These are phyloP conservation scores for Ilyonectria mors-panacis DNA, from an alignment of 2,329 filamentous ascomycete species.

Conservation along the genomic window DNA sequence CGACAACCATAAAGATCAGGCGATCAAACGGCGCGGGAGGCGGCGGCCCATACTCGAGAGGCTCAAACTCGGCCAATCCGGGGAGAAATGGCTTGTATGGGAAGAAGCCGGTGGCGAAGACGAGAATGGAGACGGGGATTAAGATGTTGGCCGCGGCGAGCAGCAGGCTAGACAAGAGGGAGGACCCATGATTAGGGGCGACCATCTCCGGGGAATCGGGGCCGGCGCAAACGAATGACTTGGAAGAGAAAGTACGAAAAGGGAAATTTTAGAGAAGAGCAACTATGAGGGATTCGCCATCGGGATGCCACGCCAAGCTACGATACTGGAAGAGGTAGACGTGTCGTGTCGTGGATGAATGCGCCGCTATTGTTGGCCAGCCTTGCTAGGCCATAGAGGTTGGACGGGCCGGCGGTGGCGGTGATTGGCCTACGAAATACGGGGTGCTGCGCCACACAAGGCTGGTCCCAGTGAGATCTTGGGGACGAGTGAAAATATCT, in stretches of 20 bases:
- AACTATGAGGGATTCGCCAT: constrained; percentile 39
- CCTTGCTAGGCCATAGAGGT: constrained; percentile 46
- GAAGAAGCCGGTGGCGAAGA: constrained; percentile 94
- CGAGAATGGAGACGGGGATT: constrained; percentile 79
- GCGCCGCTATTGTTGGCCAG: constrained; percentile 35
- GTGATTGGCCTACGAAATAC: constrained; percentile 36
- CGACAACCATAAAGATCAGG: constrained; percentile 97
- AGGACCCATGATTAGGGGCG: constrained; percentile 45
- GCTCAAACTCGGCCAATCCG: constrained; percentile 81
- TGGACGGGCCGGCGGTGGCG: background rate
- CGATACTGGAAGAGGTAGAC: constrained; percentile 39
- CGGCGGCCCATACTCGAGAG: constrained; percentile 67
- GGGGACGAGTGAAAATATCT: background rate
- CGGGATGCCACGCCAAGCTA: constrained; percentile 22
- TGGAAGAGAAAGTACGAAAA: constrained; percentile 20
- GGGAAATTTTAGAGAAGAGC: constrained; percentile 27
- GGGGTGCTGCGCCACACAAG: constrained; percentile 46
- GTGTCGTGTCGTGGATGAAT: constrained; percentile 46
- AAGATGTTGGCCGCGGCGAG: constrained; percentile 81
- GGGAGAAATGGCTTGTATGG: constrained; percentile 96
- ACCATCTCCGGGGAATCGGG: constrained; percentile 40
- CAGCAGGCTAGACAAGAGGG: constrained; percentile 55
- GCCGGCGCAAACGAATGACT: constrained; percentile 25
- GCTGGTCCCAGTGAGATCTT: constrained; percentile 31
- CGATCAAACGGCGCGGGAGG: constrained; percentile 85